These are phyloP conservation scores for Phlebiopsis flavidoalba DNA, from an alignment of 768 basidiomycete genomes.

Conservation along the genomic window DNA sequence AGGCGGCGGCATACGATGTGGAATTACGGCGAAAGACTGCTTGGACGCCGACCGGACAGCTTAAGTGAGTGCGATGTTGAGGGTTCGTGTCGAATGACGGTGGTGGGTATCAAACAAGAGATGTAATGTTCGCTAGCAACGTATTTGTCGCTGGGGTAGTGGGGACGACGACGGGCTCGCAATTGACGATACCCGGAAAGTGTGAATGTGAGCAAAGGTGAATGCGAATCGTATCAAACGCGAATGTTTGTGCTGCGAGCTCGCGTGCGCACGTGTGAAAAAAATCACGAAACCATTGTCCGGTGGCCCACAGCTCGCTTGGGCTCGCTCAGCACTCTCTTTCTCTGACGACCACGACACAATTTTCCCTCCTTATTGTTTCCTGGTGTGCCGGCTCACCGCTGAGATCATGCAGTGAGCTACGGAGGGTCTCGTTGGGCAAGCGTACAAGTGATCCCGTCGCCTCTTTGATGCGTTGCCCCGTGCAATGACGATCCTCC, in stretches of 20 bases:
- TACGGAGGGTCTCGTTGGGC: background rate
- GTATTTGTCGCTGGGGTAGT: background rate
- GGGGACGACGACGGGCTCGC: background rate
- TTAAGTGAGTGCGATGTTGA: background rate
- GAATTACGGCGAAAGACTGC: background rate
- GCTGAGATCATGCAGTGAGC: background rate
- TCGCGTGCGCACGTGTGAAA: slow-evolving; percentile 6
- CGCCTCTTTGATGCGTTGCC: background rate
- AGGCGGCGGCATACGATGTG: background rate
- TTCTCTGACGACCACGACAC: background rate
- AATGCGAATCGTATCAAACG: background rate
- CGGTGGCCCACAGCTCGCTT: background rate
- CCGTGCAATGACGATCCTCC: background rate
- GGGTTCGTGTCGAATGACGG: background rate
- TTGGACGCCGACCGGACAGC: background rate
- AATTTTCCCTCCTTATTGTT: background rate
- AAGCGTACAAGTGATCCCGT: background rate
- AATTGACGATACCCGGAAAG: background rate
- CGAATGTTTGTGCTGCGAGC: too few species aligned
- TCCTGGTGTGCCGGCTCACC: background rate
- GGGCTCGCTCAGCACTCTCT: too few species aligned
- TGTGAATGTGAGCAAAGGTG: background rate
- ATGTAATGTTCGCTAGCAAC: background rate
- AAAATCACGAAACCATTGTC: background rate
- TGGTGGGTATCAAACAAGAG: background rate